Base-by-base conservation (phyloP, 805 yeast species). In the Candida silvatica region DNA sequence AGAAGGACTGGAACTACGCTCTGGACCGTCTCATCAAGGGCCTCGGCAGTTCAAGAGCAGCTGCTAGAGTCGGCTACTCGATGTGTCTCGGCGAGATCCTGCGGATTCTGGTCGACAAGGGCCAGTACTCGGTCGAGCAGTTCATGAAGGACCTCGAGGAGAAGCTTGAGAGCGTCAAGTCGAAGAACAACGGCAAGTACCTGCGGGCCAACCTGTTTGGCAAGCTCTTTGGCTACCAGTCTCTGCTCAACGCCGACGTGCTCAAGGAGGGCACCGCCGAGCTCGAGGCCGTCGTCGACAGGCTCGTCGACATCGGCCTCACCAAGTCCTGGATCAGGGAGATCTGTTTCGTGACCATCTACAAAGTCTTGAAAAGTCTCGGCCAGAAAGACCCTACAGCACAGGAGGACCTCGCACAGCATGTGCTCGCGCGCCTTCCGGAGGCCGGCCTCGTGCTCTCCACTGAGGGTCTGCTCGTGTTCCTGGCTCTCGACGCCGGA, bases 11-110 rank as follows among this genome's bases (percentile, higher is more conserved):
- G 86, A 71, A 71, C 32, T 90, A 90, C 52, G 92, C 94, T 0
- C 58, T 84, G 36, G 73, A 74, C 42, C 69, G 97, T 50, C 64
- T 90, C 42, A 70, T 85, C 43, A 79, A 77, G 42, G 97, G 97
- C 34, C 61, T 90, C 22, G 66, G 86, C 4, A 81, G 95, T 5
- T 71, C 87, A 12, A 72, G 92, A 48, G 94, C 82, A 17, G 69
- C 86, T 32, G 92, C 95, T 1, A 66, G 97, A 37, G 59, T 84
- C 20, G 97, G 97, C 4, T 90, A 80, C 50, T 83, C 95, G 2
- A 73, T 85, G 69, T 90, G 95, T 30, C 59, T 90, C 29, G 74
- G 88, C 0, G 97, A 90, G 54, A 59, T 80, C 1, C 49, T 69
- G 5, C 61, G 62, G 9, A 49, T 67, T 17, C 35, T 51, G 20